These are phyloP conservation scores for Tuber magnatum DNA, from an alignment of 495 filamentous ascomycete species.

Conservation along the genomic window DNA sequence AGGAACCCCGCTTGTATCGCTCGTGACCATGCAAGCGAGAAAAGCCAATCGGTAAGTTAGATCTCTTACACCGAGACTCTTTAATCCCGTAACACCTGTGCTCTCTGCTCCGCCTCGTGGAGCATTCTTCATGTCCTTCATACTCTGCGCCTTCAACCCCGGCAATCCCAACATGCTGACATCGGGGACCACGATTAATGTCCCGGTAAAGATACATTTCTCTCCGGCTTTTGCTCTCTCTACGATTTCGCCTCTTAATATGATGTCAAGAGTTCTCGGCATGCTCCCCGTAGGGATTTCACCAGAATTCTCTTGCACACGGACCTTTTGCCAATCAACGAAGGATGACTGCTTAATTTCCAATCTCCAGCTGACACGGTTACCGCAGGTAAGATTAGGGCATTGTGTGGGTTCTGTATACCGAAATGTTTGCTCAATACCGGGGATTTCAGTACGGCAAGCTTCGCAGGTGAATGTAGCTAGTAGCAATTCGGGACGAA, in stretches of 20 bases:
- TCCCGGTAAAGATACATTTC: slow-evolving; percentile 94
- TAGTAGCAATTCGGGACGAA: slow-evolving; percentile 83
- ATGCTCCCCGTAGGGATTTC: slow-evolving; percentile 98
- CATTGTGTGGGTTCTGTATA: slow-evolving; percentile 97
- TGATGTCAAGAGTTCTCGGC: slow-evolving; percentile 96
- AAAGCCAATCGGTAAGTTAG: slow-evolving; percentile 97
- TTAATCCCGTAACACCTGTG: slow-evolving; percentile 75
- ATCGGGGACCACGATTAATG: slow-evolving; percentile 92
- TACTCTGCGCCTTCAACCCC: slow-evolving; percentile 74
- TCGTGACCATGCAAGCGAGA: slow-evolving; percentile 92
- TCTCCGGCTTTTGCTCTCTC: slow-evolving; percentile 95
- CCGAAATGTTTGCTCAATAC: slow-evolving; percentile 94
- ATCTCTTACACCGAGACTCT: slow-evolving; percentile 87
- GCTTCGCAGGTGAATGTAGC: slow-evolving; percentile 88
- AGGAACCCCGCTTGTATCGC: slow-evolving; percentile 66
- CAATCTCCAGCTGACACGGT: slow-evolving; percentile 81
- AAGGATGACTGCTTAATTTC: slow-evolving; percentile 97
- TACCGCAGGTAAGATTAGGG: slow-evolving; percentile 82
- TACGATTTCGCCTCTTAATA: slow-evolving; percentile 95
- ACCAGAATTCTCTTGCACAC: slow-evolving; percentile 93
- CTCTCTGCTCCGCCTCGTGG: slow-evolving; percentile 61
- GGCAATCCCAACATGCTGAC: slow-evolving; percentile 91
- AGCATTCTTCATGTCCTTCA: slow-evolving; percentile 67
- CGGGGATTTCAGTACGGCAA: slow-evolving; percentile 71
- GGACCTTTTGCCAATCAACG: slow-evolving; percentile 97